These are phyloP conservation scores for Rossbeevera mucosa DNA, from an alignment of 768 basidiomycete species.

Conservation along the genomic window DNA sequence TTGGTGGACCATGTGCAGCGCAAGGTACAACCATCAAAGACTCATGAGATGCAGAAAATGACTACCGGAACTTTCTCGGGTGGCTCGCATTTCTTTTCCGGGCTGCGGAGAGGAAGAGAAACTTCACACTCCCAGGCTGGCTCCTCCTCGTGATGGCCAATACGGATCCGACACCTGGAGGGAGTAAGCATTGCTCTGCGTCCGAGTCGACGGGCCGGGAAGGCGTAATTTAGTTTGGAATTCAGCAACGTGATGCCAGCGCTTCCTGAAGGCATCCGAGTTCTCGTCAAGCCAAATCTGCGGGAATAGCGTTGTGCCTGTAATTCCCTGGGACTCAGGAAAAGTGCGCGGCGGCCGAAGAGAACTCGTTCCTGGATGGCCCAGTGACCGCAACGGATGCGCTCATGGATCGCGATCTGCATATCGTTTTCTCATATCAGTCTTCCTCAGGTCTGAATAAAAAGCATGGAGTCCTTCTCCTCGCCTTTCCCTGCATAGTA, in stretches of 20 bases:
- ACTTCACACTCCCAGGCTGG: not conserved
- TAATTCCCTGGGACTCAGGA: slow-evolving; percentile 16
- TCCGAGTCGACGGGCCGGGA: not conserved
- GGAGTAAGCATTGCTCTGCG: slow-evolving; percentile 3
- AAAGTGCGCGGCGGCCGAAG: slow-evolving; percentile 24
- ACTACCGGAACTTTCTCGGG: not conserved
- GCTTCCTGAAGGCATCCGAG: slow-evolving; percentile 14
- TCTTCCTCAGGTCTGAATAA: slow-evolving; percentile 11
- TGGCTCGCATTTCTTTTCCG: slow-evolving; percentile 1
- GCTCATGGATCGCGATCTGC: slow-evolving; percentile 18
- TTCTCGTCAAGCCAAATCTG: slow-evolving; percentile 11
- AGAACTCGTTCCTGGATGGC: slow-evolving; percentile 21
- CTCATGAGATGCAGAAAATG: not conserved
- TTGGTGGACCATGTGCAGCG: not conserved
- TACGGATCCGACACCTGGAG: slow-evolving; percentile 9
- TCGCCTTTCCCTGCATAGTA: slow-evolving; percentile 1
- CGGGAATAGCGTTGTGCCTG: slow-evolving; percentile 17
- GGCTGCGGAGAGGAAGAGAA: not conserved
- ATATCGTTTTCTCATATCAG: slow-evolving; percentile 23
- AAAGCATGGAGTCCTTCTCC: slow-evolving; percentile 14
- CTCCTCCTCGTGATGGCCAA: not conserved
- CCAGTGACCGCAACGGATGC: slow-evolving; percentile 16
- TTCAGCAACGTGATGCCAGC: not conserved
- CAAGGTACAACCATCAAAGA: not conserved
- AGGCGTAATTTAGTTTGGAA: slow-evolving; percentile 9